Base-by-base conservation (phyloP, 129 eudicot genomes). In the Scalesia atractyloides region DNA sequence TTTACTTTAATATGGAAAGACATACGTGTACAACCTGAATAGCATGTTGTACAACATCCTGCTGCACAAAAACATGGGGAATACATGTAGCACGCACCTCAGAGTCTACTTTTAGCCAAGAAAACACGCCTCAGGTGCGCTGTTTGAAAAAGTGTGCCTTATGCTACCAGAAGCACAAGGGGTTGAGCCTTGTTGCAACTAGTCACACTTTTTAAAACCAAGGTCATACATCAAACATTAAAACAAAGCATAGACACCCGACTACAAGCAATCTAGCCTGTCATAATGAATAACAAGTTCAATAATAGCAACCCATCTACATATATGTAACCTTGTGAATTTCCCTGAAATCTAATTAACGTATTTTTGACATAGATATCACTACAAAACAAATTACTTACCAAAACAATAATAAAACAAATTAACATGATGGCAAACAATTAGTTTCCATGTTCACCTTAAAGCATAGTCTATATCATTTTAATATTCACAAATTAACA, bases 401-500 rank as follows among this genome's bases (percentile, higher is more conserved):
- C 26, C 9, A 12, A 4, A 24, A 22, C 8, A 20, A 56, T 56
- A 13, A 56, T 56, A 24, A 20, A 48, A 7, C 54, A 47, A 18
- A 48, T 3, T 20, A 26, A 22, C 44, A 22, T 24, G 10, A 13
- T 46, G 47, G 24, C 41, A 47, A 20, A 44, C 2, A 43, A 2
- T 24, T 24, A 24, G 30, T 24, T 24, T 22, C 72, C 1, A 18
- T 47, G 57, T 17, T 47, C 58, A 22, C 12, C 13, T 26, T 9
- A 69, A 10, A 51, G 12, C 74, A 36, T 36, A 3, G 37, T n/a
- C 68, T 7, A 2, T 34, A 34, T n/a, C 5, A 37, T 1, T 63
- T n/a, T 16, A 2, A 34, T 63, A n/a, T 65, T 65, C 19, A 52
- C 46, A 69, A 69, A 52, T 17, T 3, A 51, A 52, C 64, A 33